A percentile compares a stretch with the other conserved stretches of the same genome.
Conservation (phyloP, 1,139 yeast species). For the Debaryomycetaceae sp. region DNA sequence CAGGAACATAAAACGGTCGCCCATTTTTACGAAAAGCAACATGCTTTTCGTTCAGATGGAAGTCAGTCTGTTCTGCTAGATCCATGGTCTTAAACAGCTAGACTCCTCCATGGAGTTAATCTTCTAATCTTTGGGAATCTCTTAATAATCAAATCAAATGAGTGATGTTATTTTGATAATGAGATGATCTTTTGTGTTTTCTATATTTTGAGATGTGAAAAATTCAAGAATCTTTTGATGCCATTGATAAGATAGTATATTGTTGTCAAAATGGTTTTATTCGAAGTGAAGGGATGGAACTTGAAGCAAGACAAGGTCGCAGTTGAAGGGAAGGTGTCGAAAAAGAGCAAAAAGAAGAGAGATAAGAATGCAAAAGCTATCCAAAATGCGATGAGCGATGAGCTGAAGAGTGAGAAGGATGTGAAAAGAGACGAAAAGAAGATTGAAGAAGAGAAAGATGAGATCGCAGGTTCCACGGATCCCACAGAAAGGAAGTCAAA, state of each 20-base stretch:
- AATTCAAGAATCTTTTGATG: constrained; percentile 6
- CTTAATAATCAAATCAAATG: too few species aligned
- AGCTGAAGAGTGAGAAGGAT: constrained; percentile 12
- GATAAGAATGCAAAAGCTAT: constrained; percentile 18
- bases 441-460: constrained; percentile 6
- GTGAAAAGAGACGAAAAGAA: constrained; percentile 9
- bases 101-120: too few species aligned
- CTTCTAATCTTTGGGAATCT: too few species aligned
- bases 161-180: not conserved
- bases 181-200: not conserved
- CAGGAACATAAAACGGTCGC: constrained; percentile 13
- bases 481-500: constrained; percentile 5
- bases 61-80: constrained; percentile 7
- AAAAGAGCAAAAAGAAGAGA: constrained; percentile 30
- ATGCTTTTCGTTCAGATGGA: constrained; percentile 15
- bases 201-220: not conserved
- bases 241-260: constrained; percentile 3
- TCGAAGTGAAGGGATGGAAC: constrained; percentile 82
- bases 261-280: constrained; percentile 53
- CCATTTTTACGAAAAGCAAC: constrained; percentile 9
- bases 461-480: constrained; percentile 2
- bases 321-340: constrained; percentile 33
- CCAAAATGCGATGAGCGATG: constrained; percentile 6
- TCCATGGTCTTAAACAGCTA: not conserved
- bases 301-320: constrained; percentile 54